Conservation (phyloP, 2,329 filamentous ascomycete genomes). For the Fusarium anthophilum region DNA sequence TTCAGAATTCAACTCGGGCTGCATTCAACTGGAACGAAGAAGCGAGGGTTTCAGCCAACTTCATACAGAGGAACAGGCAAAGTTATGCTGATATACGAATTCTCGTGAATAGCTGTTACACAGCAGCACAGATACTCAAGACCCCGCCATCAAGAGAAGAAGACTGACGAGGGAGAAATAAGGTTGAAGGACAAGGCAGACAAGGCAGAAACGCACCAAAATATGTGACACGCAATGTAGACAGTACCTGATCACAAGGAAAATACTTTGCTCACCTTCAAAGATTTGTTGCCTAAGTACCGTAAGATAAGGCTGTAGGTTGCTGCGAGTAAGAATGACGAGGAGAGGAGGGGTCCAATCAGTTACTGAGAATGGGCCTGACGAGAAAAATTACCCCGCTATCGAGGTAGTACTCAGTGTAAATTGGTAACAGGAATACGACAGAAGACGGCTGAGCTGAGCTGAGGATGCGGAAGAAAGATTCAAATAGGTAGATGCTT, state of each 20-base stretch:
- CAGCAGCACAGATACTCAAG: constrained; percentile 7
- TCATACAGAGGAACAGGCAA: not conserved
- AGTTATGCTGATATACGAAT: constrained; percentile 18
- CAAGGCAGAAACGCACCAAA: constrained; percentile 28
- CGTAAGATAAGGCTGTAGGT: constrained; percentile 19
- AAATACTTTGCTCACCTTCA: constrained; percentile 39
- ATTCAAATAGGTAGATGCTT: not conserved
- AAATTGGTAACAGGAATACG: constrained; percentile 4
- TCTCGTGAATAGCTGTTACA: constrained; percentile 23
- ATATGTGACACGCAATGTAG: constrained; percentile 25
- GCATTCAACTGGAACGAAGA: not conserved
- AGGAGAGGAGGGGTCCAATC: constrained; percentile 41
- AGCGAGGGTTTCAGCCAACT: not conserved
- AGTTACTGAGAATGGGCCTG: constrained; percentile 28
- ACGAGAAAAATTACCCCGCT: constrained; percentile 41
- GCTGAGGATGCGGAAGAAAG: not conserved
- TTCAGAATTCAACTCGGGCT: not conserved
- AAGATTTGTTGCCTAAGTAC: constrained; percentile 34
- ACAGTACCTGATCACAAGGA: constrained; percentile 28
- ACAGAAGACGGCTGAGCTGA: not conserved
- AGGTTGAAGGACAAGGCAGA: constrained; percentile 15
- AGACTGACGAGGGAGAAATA: not conserved
- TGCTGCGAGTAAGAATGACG: constrained; percentile 36
- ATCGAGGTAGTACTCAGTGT: constrained; percentile 26
- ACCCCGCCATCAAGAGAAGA: constrained; percentile 25